Base-by-base conservation (phyloP, 2,329 filamentous ascomycete genomes). In the Botrytis galanthina region DNA sequence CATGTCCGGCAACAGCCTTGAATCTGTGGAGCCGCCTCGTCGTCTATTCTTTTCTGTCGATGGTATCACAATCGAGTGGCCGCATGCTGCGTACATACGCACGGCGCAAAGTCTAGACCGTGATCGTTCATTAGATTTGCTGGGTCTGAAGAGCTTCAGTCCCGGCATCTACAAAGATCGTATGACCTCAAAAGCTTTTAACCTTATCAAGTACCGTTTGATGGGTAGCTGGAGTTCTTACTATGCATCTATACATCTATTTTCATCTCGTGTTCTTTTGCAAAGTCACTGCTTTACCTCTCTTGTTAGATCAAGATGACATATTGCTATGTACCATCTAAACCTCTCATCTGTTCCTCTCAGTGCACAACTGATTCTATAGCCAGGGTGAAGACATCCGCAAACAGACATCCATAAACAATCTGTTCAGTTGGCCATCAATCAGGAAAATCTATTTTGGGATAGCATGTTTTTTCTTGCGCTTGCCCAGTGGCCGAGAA, bases 11-110 rank as follows among this genome's bases (percentile, higher is more conserved):
- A 26, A 71, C 42, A 63, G 44, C 44, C 44, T 71, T 64, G 32
- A 32, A 39, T 63, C 48, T 57, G 44, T 66, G 59, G 69, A 71
- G 69, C 22, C 59, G 59, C 69, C 32, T 6, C 29, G n/a, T 71
- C 69, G 61, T 64, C 35, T 69, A 54, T 42, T 32, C 44, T 42
- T 29, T 39, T 54, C n/a, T 54, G 37, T 32, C 59, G 12, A 57
- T 3, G 14, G n/a, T 22, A 20, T 39, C 35, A 29, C 42, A 51
- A 39, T 29, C 29, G 18, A 26, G 60, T n/a, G 46, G 29, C 32
- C 22, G 22, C 44, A 60, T 46, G 37, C 57, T 54, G n/a, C 9
- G 26, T 57, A 42, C 29, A 51, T 42, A 26, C n/a, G 37, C 61
- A 63, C 46, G 37, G 46, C 64, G 18, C 44, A 18, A 51, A 37